Evolutionary conservation across 2,329 filamentous ascomycete species (phyloP).

Genomic region (Cladosporium sphaerospermum): DNA sequence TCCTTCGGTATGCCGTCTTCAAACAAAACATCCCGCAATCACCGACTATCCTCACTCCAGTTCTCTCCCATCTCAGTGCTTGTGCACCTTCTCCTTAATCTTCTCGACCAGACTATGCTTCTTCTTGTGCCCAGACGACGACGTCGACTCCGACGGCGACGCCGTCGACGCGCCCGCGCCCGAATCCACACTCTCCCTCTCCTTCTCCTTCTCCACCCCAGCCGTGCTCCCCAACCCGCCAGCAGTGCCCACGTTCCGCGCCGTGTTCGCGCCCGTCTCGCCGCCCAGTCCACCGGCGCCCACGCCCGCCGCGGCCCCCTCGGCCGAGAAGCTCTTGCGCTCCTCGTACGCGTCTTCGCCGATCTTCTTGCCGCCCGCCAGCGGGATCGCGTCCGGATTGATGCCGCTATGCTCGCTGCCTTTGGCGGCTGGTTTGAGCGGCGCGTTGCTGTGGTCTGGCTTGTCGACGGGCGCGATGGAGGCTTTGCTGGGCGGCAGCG

Average conservation of each 20-base stretch:
- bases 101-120: conserved; percentile 6
- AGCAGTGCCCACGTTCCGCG: conserved; percentile 2
- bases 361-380: conserved; percentile 14
- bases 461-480: conserved; percentile 1
- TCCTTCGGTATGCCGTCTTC: too few species aligned
- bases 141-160: neutral
- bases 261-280: conserved; percentile 2
- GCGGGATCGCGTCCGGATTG: conserved; percentile 16
- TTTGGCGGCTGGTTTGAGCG: conserved; percentile 10
- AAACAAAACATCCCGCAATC: neutral
- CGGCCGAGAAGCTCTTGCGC: conserved; percentile 7
- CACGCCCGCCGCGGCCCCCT: neutral
- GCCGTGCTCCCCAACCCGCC: neutral
- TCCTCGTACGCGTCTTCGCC: conserved; percentile 9
- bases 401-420: conserved; percentile 6
- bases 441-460: conserved; percentile 7
- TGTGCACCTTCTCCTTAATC: conserved; percentile 11
- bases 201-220: neutral
- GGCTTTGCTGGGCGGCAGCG: conserved; percentile 6
- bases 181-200: neutral
- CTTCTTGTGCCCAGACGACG: neutral
- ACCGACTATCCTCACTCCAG: neutral
- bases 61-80: neutral
- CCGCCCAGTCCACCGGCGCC: neutral
- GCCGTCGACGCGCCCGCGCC: neutral